Percentiles rank a stretch among this genome's conserved stretches.
Conservation (phyloP, 768 basidiomycete genomes). For the Agrocybe chaxingu region DNA sequence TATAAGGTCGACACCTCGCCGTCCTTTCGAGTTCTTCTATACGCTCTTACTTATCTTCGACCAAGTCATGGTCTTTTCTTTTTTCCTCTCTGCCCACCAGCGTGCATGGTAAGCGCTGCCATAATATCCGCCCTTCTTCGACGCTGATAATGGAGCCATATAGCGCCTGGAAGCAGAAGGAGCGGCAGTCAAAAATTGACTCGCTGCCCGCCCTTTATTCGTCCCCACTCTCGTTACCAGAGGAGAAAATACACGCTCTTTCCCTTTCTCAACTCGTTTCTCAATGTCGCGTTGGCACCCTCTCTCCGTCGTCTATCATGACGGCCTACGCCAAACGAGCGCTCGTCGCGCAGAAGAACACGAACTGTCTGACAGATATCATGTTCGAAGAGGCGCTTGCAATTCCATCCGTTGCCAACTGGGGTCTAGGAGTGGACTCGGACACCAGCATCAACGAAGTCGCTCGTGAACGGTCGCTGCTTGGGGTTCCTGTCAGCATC, state of each 20-base stretch:
- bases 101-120: constrained; percentile 35
- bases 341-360: constrained; percentile 48
- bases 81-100: constrained; percentile 33
- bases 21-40: constrained; percentile 8
- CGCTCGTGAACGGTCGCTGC: constrained; percentile 42
- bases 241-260: constrained; percentile 48
- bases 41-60: constrained; percentile 19
- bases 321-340: constrained; percentile 53
- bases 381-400: constrained; percentile 48
- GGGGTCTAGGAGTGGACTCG: constrained; percentile 35
- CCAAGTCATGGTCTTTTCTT: constrained; percentile 32
- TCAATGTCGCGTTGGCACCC: constrained; percentile 37
- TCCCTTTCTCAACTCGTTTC: constrained; percentile 43
- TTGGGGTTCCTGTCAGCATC: constrained; percentile 67
- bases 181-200: constrained; percentile 41
- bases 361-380: constrained; percentile 69
- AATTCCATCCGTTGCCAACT: constrained; percentile 35
- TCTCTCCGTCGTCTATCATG: constrained; percentile 42
- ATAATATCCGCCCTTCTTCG: constrained; percentile 13
- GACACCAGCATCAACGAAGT: constrained; percentile 31
- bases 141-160: constrained; percentile 1
- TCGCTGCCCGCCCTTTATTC: constrained; percentile 36
- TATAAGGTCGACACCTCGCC: constrained; percentile 22
- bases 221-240: constrained; percentile 37
- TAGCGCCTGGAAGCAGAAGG: constrained; percentile 43